A percentile compares a stretch with the other conserved stretches of the same genome.
These are phyloP conservation scores for Ceratocystis huliohia DNA, from an alignment of 2,329 filamentous ascomycete species.

Conservation along the genomic window DNA sequence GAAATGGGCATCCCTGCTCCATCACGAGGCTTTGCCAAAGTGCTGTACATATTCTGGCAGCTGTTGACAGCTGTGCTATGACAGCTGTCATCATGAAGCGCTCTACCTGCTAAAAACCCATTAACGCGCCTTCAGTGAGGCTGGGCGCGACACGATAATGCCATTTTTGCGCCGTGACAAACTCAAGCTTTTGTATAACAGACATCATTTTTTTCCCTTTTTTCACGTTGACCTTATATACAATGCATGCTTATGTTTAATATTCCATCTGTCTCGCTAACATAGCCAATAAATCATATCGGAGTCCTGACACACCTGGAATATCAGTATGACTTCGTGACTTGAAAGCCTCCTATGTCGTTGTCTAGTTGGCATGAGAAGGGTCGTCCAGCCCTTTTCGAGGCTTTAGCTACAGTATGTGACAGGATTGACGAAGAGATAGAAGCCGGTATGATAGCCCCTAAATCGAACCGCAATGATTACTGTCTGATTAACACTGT, in stretches of 20 bases:
- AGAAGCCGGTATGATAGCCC: slow-evolving; percentile 27
- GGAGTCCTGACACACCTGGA: neutral
- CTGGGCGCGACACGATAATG: neutral
- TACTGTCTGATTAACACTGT: neutral
- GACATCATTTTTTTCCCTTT: neutral
- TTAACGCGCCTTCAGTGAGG: neutral
- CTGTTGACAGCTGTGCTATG: neutral
- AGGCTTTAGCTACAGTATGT: slow-evolving; percentile 32
- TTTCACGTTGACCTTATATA: neutral
- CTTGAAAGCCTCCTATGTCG: slow-evolving; percentile 11
- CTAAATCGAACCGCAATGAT: neutral
- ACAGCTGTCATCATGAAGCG: neutral
- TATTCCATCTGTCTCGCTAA: neutral
- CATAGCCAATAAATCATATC: neutral
- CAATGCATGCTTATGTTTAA: slow-evolving; percentile 8
- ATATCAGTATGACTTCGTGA: slow-evolving; percentile 12
- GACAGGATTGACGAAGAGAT: slow-evolving; percentile 32
- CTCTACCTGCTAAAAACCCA: neutral
- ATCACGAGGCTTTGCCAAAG: neutral
- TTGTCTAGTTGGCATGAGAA: slow-evolving; percentile 32
- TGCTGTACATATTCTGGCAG: neutral
- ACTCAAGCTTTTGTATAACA: neutral
- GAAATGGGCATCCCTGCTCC: neutral
- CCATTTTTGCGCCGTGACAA: neutral
- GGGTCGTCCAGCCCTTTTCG: slow-evolving; percentile 31